phyloP scores from a whole-genome alignment of 2,329 filamentous ascomycete species.

The Hyphodiscus sp. region DNA sequence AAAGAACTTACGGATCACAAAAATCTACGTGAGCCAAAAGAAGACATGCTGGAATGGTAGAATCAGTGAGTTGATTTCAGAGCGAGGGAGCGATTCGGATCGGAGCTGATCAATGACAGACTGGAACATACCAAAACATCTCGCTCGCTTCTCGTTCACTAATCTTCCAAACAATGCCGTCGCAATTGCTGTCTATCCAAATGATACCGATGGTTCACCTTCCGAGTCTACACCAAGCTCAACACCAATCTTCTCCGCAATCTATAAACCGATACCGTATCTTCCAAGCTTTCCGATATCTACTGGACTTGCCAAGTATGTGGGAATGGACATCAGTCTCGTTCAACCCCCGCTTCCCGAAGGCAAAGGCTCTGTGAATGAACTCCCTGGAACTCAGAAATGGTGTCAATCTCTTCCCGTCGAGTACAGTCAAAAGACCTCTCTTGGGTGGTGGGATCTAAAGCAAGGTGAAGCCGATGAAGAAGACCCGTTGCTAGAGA shows the following conservation, averaged over 20 bases:
- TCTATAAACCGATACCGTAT: conserved; percentile 37
- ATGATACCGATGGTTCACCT: conserved; percentile 26
- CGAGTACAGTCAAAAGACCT: conserved; percentile 28
- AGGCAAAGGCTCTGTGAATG: conserved; percentile 33
- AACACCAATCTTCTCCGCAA: conserved; percentile 40
- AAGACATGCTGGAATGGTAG: conserved; percentile 47
- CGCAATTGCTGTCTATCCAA: conserved; percentile 39
- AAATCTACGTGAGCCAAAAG: conserved; percentile 49
- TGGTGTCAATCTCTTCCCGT: conserved; percentile 37
- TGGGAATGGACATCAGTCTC: conserved; percentile 38
- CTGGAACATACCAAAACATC: conserved; percentile 51
- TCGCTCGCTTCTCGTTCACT: conserved; percentile 44
- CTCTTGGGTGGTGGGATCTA: conserved; percentile 43
- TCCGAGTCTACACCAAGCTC: conserved; percentile 20
- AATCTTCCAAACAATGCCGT: conserved; percentile 32
- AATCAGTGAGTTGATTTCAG: conserved; percentile 33
- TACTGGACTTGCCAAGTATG: conserved; percentile 31
- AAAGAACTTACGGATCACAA: conserved; percentile 39
- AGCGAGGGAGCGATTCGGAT: not conserved
- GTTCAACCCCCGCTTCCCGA: conserved; percentile 44
- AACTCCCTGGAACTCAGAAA: conserved; percentile 40
- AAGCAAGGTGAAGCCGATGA: conserved; percentile 32
- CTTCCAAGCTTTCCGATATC: conserved; percentile 40
- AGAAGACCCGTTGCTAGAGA: conserved; percentile 2
- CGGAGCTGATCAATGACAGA: conserved; percentile 29